Conservation (phyloP, 2,329 filamentous ascomycete species). For the Botrytis medusae region DNA sequence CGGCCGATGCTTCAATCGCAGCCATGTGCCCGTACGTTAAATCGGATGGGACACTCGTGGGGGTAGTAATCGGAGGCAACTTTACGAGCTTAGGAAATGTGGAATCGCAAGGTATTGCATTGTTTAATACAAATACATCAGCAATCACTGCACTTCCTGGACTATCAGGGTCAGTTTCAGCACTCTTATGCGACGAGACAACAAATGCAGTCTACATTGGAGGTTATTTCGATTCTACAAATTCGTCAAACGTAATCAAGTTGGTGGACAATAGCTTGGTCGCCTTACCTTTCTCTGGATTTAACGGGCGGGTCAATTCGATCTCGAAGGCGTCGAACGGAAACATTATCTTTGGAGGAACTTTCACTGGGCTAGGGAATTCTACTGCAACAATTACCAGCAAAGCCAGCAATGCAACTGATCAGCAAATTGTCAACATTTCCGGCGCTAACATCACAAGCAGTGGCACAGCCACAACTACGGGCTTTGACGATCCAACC, state of each 20-base stretch:
- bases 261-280: conserved; percentile 74
- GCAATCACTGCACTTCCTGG: conserved; percentile 74
- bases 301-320: conserved; percentile 87
- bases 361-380: conserved; percentile 86
- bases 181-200: conserved; percentile 77
- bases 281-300: conserved; percentile 85
- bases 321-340: conserved; percentile 79
- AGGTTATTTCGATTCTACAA: conserved; percentile 75
- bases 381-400: conserved; percentile 56
- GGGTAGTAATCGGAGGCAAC: conserved; percentile 86
- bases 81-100: conserved; percentile 85
- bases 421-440: conserved; percentile 81
- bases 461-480: conserved; percentile 58
- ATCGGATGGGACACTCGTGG: conserved; percentile 64
- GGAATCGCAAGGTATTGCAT: conserved; percentile 73
- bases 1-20: conserved; percentile 80
- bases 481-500: conserved; percentile 70
- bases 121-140: conserved; percentile 74
- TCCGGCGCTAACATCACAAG: conserved; percentile 72
- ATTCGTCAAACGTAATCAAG: conserved; percentile 86
- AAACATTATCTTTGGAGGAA: conserved; percentile 88
- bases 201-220: conserved; percentile 85
- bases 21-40: conserved; percentile 80
- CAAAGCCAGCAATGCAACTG: conserved; percentile 51
- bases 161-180: conserved; percentile 77